Conservation (phyloP, 1,139 yeast species). For the Candida smagusa region DNA sequence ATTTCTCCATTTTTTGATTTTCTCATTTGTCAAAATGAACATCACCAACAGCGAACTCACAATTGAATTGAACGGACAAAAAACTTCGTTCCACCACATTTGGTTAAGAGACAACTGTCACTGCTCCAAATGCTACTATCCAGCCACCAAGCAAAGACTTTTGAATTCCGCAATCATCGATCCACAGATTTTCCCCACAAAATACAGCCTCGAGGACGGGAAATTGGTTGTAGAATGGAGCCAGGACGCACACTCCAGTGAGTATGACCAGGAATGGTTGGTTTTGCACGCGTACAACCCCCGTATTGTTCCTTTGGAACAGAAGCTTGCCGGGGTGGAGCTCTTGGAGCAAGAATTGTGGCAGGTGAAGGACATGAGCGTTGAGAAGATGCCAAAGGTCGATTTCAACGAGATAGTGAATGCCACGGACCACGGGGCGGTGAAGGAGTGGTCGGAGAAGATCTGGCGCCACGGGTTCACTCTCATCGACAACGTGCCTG, state of each 20-base stretch:
- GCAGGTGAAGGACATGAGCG: conserved; percentile 45
- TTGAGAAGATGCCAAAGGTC: conserved; percentile 46
- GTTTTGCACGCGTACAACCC: conserved; percentile 59
- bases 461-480: conserved; percentile 64
- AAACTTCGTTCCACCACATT: conserved; percentile 41
- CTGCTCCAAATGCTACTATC: conserved; percentile 58
- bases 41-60: conserved; percentile 4
- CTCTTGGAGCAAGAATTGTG: conserved; percentile 37
- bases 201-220: conserved; percentile 12
- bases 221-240: conserved; percentile 38
- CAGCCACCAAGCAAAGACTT: conserved; percentile 61
- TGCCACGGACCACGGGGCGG: conserved; percentile 34
- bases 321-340: conserved; percentile 28
- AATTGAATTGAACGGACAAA: conserved; percentile 12
- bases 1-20: too few relatives aligned
- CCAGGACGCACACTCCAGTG: conserved; percentile 48
- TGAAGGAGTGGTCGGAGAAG: conserved; percentile 58
- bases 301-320: conserved; percentile 29
- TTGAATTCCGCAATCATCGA: conserved; percentile 56
- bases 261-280: conserved; percentile 52
- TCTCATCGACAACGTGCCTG: conserved; percentile 62
- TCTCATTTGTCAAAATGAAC: conserved; percentile 2
- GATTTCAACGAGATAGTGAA: conserved; percentile 48
- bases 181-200: conserved; percentile 40
- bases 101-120: conserved; percentile 76